Evolutionary conservation across 169 alveolate genomes (phyloP), one percentile per base, ranked within the genome.

Genomic region (Eimeria praecox): DNA sequence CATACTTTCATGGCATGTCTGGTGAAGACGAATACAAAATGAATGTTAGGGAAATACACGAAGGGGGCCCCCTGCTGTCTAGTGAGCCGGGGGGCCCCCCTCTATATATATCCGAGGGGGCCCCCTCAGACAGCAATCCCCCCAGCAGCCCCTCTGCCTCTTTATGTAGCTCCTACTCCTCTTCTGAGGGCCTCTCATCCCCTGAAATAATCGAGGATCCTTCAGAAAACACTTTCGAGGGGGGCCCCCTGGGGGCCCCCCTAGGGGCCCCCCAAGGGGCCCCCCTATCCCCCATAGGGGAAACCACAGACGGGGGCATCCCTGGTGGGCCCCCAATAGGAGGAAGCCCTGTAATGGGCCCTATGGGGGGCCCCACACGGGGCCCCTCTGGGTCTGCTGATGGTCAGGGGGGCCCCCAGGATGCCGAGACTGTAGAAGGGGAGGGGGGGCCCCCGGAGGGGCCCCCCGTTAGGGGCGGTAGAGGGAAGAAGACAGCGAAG

Each of bases 201-300:
- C 75, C 75, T n/a, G 56, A 49, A 49, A 8, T 49, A 5, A 49
- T 49, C 12, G 56, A 49, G 20, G 12, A 12, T 49, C 56, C 56
- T 49, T 49, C 75, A 9, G 83, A n/a, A 73, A 16, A 40, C 12
- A 16, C 83, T 22, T n/a, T 46, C 12, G 83, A 38, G 83, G 54
- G 87, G 87, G 62, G 87, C 87, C 87, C 87, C 87, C 20, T 35
- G 87, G 87, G 87, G 87, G 87, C 59, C 62, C 62, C 87, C 87
- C n/a, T 8, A 30, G 87, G 87, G 87, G 46, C 62, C 62, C 87
- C 87, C 62, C 35, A 44, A 33, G 35, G 87, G 59, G 49, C 80
- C 80, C 80, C 80, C 49, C 18, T 18, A n/a, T n/a, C n/a, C n/a
- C n/a, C n/a, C n/a, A n/a, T n/a, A n/a, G n/a, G n/a, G n/a, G n/a